These are phyloP conservation scores for Aspergillus tanneri DNA, from an alignment of 2,329 filamentous ascomycete species.

Conservation along the genomic window DNA sequence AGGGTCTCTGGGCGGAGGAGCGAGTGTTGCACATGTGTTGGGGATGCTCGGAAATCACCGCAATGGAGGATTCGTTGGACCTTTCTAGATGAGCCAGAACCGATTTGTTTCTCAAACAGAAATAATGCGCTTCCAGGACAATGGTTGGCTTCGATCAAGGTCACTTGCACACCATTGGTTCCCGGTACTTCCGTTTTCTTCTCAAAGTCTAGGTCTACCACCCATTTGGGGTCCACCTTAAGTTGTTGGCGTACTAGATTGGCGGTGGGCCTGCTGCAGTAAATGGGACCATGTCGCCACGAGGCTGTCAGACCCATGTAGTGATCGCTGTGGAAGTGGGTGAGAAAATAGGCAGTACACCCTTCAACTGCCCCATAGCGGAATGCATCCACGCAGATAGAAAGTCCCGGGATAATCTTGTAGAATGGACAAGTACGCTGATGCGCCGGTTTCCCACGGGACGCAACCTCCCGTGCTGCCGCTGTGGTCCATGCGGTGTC, in stretches of 20 bases:
- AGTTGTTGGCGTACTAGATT: conserved; percentile 87
- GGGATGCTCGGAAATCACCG: conserved; percentile 90
- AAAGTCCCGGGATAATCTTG: conserved; percentile 92
- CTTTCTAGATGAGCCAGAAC: conserved; percentile 59
- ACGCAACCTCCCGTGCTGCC: conserved; percentile 72
- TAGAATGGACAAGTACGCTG: conserved; percentile 95
- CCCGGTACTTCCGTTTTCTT: conserved; percentile 72
- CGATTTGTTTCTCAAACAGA: conserved; percentile 77
- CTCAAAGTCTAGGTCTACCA: conserved; percentile 84
- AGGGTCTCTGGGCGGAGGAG: conserved; percentile 72
- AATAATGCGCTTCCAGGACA: conserved; percentile 94
- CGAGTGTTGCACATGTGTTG: conserved; percentile 77
- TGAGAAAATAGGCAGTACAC: conserved; percentile 92
- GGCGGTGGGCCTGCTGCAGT: conserved; percentile 88
- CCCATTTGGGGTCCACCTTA: conserved; percentile 78
- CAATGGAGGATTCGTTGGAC: conserved; percentile 86
- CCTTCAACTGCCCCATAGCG: conserved; percentile 90
- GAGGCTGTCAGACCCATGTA: conserved; percentile 86
- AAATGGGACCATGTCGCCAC: conserved; percentile 93
- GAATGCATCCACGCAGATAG: conserved; percentile 93
- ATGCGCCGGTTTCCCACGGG: conserved; percentile 81
- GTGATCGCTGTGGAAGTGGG: conserved; percentile 97
- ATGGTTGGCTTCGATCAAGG: conserved; percentile 95
- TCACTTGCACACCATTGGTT: conserved; percentile 80
- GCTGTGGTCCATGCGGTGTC: conserved; percentile 86